Conservation (phyloP, 805 yeast species). For the Candida mattraensis region DNA sequence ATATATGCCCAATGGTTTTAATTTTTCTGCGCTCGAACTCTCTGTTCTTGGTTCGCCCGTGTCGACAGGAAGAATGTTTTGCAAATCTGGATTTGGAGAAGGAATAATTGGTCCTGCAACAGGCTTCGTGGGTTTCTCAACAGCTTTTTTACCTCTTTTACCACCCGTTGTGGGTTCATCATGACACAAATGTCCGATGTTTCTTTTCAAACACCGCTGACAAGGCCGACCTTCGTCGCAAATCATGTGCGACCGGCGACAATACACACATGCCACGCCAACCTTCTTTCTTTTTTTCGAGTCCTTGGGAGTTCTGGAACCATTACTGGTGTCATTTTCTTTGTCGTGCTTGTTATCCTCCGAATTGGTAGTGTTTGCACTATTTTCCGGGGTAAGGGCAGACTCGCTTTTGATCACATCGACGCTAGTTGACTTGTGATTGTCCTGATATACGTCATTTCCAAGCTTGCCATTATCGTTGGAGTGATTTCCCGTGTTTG, state of each 20-base stretch:
- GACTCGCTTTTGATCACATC: conserved; percentile 4
- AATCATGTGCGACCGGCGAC: conserved; percentile 91
- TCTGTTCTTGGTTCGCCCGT: conserved; percentile 4
- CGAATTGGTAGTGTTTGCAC: no score
- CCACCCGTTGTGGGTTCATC: conserved; percentile 58
- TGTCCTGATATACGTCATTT: no score
- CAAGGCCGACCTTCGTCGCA: conserved; percentile 82
- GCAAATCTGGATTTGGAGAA: conserved; percentile 12
- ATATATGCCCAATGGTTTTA: conserved; percentile 17
- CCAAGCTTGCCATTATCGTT: no score
- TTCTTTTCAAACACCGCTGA: conserved; percentile 79
- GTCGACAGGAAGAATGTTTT: conserved; percentile 4
- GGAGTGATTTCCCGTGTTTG: no score
- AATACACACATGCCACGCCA: conserved; percentile 79
- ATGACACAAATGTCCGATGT: conserved; percentile 84
- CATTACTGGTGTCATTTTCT: conserved; percentile 1
- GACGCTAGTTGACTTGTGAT: not conserved
- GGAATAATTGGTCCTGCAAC: conserved; percentile 4
- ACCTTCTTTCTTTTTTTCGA: conserved; percentile 45
- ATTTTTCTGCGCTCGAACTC: conserved; percentile 14
- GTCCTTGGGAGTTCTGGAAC: conserved; percentile 1
- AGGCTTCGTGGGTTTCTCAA: conserved; percentile 4
- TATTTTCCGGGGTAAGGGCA: not conserved
- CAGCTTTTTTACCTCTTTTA: conserved; percentile 11
- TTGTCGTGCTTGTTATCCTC: conserved; percentile 5